Conservation (phyloP, 2,329 filamentous ascomycete species). For the Mycosphaerella arachidis region DNA sequence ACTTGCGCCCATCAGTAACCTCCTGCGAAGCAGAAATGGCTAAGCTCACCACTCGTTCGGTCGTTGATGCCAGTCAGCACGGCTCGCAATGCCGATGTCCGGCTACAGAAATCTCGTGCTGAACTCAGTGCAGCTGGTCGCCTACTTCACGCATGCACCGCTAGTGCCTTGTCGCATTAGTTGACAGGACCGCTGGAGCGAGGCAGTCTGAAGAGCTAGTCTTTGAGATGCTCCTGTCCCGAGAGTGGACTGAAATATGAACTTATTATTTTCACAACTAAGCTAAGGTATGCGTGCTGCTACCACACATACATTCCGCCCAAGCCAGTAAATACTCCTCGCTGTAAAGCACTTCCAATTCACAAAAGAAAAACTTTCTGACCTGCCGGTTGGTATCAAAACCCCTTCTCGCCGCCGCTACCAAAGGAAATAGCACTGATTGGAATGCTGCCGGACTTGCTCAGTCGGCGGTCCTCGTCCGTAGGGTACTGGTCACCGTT, state of each 20-base stretch:
- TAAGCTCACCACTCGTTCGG: too few species aligned
- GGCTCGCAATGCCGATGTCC: too few species aligned
- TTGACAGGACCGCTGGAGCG: too few species aligned
- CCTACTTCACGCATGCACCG: too few species aligned
- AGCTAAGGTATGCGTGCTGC: background rate
- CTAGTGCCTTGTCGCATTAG: too few species aligned
- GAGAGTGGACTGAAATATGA: background rate
- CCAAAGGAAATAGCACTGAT: background rate
- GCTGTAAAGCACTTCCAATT: background rate
- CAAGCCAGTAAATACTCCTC: conserved; percentile 2
- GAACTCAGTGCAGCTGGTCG: too few species aligned
- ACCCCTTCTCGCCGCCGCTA: background rate
- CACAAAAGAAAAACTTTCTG: conserved; percentile 1
- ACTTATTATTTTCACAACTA: background rate
- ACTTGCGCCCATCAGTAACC: background rate
- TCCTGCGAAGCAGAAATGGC: too few species aligned
- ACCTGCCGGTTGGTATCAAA: background rate
- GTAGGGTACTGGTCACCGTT: background rate
- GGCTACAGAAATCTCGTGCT: too few species aligned
- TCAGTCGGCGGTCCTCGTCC: background rate
- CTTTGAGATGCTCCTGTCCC: background rate
- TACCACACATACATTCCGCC: background rate
- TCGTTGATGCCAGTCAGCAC: too few species aligned
- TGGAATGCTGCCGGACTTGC: background rate
- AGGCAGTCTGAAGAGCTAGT: too few species aligned